These are phyloP conservation scores for Carex scoparia DNA, from an alignment of 176 grass and related monocot species.

Conservation along the genomic window DNA sequence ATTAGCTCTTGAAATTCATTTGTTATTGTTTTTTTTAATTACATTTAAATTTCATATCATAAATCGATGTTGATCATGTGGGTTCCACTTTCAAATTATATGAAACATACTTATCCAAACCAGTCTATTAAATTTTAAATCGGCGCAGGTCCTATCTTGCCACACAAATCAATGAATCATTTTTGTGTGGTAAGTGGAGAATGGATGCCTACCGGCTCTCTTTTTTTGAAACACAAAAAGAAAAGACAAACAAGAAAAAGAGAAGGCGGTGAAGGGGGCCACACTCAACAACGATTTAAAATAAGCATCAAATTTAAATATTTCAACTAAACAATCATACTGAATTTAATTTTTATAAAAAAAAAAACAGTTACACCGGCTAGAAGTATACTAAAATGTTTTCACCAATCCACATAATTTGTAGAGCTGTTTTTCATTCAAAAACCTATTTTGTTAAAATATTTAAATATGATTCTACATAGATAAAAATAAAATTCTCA, in stretches of 20 bases:
- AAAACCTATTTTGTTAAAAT: too few species aligned
- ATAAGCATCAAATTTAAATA: too few species aligned
- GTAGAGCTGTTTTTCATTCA: too few species aligned
- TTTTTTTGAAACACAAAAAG: not conserved
- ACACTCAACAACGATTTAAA: too few species aligned
- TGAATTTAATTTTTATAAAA: too few species aligned
- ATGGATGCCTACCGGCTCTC: not conserved
- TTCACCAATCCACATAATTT: too few species aligned
- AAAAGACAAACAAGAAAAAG: not conserved
- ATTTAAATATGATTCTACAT: too few species aligned
- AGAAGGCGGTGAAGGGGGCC: too few species aligned
- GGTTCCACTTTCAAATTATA: not conserved
- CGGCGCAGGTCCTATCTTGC: not conserved
- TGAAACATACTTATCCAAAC: not conserved
- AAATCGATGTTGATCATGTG: not conserved
- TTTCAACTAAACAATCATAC: too few species aligned
- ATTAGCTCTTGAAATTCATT: not conserved
- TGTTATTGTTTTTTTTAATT: not conserved
- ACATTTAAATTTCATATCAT: not conserved
- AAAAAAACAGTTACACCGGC: too few species aligned
- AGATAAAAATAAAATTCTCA: not conserved
- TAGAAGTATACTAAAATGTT: too few species aligned
- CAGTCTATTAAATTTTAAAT: not conserved
- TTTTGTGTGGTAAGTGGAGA: not conserved
- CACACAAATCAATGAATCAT: too few species aligned